phyloP scores from a whole-genome alignment of 192 early-diverging fungal species.

The Coemansia sp. region DNA sequence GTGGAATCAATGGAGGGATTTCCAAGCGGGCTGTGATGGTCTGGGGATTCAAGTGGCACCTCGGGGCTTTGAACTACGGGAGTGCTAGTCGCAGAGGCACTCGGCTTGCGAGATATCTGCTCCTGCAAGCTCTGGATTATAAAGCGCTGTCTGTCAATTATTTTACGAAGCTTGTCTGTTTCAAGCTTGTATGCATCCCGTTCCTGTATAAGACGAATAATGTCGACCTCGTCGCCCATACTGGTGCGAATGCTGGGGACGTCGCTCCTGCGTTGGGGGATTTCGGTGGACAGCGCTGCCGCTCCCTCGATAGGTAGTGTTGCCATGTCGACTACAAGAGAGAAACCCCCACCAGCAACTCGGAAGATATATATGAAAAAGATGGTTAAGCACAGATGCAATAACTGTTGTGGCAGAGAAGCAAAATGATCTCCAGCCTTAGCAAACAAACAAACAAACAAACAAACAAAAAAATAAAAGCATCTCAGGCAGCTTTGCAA shows the following conservation, averaged over 20 bases:
- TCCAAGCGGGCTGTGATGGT: not conserved
- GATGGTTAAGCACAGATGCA: not conserved
- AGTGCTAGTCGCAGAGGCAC: constrained; percentile 33
- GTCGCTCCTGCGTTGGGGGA: constrained; percentile 14
- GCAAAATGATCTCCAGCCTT: no score
- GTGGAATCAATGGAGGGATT: not conserved
- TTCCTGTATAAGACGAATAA: constrained; percentile 56
- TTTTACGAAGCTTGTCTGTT: constrained; percentile 87
- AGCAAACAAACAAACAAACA: not conserved
- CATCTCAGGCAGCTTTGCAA: no score
- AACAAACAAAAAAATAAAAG: not conserved
- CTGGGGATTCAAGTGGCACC: constrained; percentile 15
- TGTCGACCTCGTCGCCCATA: constrained; percentile 27
- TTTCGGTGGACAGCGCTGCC: constrained; percentile 9
- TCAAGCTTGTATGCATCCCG: constrained; percentile 74
- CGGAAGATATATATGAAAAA: not conserved
- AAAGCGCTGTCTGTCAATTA: constrained; percentile 85
- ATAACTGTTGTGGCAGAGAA: not conserved
- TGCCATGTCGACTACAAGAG: constrained; percentile 14
- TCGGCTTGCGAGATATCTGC: constrained; percentile 48
- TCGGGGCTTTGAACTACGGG: constrained; percentile 23
- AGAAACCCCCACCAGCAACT: not conserved
- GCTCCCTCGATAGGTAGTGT: constrained; percentile 5
- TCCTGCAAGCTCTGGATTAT: constrained; percentile 88
- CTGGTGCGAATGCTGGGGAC: constrained; percentile 11